Base-by-base conservation (phyloP, 2,329 filamentous ascomycete genomes). In the Cladosporium colombiae region DNA sequence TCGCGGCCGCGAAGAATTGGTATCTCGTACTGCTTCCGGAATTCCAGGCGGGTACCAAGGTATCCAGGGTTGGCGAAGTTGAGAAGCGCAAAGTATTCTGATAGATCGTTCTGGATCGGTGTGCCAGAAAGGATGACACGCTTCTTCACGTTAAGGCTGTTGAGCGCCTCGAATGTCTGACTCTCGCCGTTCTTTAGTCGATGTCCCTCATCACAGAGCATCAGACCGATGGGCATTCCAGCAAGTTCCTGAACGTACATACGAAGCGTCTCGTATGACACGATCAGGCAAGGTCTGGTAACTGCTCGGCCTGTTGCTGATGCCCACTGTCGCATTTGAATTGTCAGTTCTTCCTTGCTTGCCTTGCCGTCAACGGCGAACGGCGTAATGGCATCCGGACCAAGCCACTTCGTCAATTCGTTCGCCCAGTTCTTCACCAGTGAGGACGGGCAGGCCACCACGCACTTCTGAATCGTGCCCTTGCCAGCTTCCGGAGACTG, bases 391-490 rank as follows among this genome's bases (percentile, higher is more conserved):
- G 95, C 92, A 78, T 95, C 93, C 69, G 91, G 87, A 33, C 95
- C 95, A 44, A 99, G 88, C 95, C 95, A 99, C 82, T 99, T 99
- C 5, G 90, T 88, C 55, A 99, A 81, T 78, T 99, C 95, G 74
- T 98, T 98, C 55, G 94, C 95, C 95, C 95, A 99, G 74, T 99
- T 99, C 69, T 92, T 89, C 35, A 99, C 95, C 77, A 99, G 82
- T 85, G 93, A 98, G 2, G 95, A 97, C 0, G 95, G 95, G 71
- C 95, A 99, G 13, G 93, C 95, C 71, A 99, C 96, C 49, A 99
- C 92, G 62, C 93, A 96, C 77, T 99, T 99, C 73, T 97, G 92
- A 53, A 99, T 97, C 0, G 92, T 96, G 0, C 91, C 80, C 76
- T 93, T 97, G 23, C 95, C 95, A n/a, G 94, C 92, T 49, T 97